A percentile compares a stretch with the other conserved stretches of the same genome.
These are phyloP conservation scores for Rubia tinctorum DNA, from an alignment of 305 asterid species.

Conservation along the genomic window DNA sequence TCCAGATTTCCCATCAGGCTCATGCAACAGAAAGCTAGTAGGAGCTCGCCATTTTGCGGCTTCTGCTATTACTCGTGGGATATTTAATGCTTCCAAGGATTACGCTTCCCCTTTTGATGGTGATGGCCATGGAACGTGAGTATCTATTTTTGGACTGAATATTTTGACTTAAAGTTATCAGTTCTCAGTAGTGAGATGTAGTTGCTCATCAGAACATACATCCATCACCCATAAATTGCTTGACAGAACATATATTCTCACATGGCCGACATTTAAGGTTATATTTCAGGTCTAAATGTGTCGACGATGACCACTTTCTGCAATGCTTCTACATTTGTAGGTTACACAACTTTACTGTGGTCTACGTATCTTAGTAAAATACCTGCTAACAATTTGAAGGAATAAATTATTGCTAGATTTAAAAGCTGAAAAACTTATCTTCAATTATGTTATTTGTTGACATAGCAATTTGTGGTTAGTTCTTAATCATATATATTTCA, in stretches of 20 bases:
- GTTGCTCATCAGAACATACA: no score
- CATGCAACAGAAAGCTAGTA: slow-evolving; percentile 94
- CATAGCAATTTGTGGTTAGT: background rate
- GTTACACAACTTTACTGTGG: background rate
- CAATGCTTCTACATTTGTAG: background rate
- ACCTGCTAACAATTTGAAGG: background rate
- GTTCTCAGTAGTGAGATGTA: no score
- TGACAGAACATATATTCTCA: background rate
- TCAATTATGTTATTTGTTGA: background rate
- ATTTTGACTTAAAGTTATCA: background rate
- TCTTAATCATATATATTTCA: background rate
- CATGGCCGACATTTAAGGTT: background rate
- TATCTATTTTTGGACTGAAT: slow-evolving; percentile 15
- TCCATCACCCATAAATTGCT: background rate
- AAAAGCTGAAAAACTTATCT: background rate
- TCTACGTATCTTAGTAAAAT: no score
- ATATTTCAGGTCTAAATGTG: background rate
- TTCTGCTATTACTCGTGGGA: slow-evolving; percentile 97
- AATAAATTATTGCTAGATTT: background rate
- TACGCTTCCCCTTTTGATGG: slow-evolving; percentile 97
- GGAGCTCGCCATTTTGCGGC: slow-evolving; percentile 99
- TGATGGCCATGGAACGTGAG: slow-evolving; percentile 99
- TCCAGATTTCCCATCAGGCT: slow-evolving; percentile 91
- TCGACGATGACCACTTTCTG: background rate
- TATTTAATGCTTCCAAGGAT: slow-evolving; percentile 89